Base-by-base conservation (phyloP, 805 yeast species). In the Monosporozyma aerobia region DNA sequence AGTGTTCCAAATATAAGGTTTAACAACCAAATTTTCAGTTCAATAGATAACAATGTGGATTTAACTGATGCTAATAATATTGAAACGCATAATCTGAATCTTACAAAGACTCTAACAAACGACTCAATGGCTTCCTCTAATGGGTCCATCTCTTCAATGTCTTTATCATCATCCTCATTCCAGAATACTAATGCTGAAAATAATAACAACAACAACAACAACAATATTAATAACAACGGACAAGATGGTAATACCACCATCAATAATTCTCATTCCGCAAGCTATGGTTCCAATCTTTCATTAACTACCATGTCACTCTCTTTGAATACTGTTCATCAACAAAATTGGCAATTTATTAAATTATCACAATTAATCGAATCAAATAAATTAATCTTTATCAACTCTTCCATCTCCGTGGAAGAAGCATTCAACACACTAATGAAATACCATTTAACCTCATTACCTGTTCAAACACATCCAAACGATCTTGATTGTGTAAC, bases 401-500 rank as follows among this genome's bases (percentile, higher is more conserved):
- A 79, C 56, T 80, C 83, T 3, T 70, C 79, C 5, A 73, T 80
- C 37, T 81, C 96, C 3, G 95, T 92, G 25, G 97, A 92, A 67
- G 77, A 81, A 52, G 97, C 98, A 2, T 94, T 87, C 71, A 89
- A 90, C 61, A 82, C 84, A 3, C 75, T 92, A 62, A 76, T 79
- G 33, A 71, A 76, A 35, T 77, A 90, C 67, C 82, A 85, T 57
- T 77, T 94, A 63, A 92, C 97, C 1, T 85, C 95, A 13, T 72
- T 94, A 52, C 98, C 99, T 0, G 94, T 92, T 19, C 79, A 77
- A 56, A 73, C 76, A 46, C 72, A 61, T 53, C 72, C 75, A 1
- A 73, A 76, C 50, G 87, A 82, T 59, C 71, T 83, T 58, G 78
- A 83, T 58, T 88, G 94, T 62, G 76, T 85, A 55, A 85, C 96